Evolutionary conservation across 352 stramenopile genomes (phyloP).

Genomic region (Elongisporangium anandrum): DNA sequence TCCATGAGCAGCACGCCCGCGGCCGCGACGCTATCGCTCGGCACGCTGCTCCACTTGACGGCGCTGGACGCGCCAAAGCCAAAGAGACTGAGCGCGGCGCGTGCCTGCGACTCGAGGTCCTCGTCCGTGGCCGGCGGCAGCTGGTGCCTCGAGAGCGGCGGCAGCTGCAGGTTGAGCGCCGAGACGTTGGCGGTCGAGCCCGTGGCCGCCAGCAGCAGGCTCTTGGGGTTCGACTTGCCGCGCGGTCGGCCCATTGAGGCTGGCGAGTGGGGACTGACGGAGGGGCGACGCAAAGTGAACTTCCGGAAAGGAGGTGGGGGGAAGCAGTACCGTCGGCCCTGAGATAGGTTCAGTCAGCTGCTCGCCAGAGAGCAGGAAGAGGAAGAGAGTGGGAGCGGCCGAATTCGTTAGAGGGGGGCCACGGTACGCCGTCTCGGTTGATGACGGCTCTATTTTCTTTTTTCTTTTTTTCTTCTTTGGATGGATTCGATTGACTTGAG

Average conservation of each 20-base stretch:
- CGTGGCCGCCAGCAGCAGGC: conserved; percentile 9
- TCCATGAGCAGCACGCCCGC: conserved; percentile 36
- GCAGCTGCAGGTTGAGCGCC: conserved; percentile 32
- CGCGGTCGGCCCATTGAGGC: conserved; percentile 15
- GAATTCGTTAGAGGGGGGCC: not conserved
- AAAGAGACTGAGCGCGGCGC: conserved; percentile 62
- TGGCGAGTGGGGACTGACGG: not conserved
- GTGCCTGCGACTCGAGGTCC: conserved; percentile 58
- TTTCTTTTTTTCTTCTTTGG: not conserved
- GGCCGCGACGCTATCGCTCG: conserved; percentile 14
- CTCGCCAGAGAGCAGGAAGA: not conserved
- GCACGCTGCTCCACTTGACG: conserved; percentile 58
- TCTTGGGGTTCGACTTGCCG: conserved; percentile 32
- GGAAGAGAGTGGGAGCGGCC: not conserved
- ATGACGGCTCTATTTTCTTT: not conserved
- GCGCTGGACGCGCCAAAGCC: conserved; percentile 56
- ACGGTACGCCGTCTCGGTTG: not conserved
- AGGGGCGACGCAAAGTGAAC: not conserved
- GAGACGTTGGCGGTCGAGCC: conserved; percentile 7
- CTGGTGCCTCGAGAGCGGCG: conserved; percentile 21
- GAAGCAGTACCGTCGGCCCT: not conserved
- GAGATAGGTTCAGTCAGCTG: not conserved
- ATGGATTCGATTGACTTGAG: not conserved
- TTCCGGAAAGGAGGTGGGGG: not conserved
- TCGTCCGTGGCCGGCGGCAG: conserved; percentile 36